Evolutionary conservation across 75 land plant genomes (phyloP).

Genomic region (Selaginella moellendorffii): DNA sequence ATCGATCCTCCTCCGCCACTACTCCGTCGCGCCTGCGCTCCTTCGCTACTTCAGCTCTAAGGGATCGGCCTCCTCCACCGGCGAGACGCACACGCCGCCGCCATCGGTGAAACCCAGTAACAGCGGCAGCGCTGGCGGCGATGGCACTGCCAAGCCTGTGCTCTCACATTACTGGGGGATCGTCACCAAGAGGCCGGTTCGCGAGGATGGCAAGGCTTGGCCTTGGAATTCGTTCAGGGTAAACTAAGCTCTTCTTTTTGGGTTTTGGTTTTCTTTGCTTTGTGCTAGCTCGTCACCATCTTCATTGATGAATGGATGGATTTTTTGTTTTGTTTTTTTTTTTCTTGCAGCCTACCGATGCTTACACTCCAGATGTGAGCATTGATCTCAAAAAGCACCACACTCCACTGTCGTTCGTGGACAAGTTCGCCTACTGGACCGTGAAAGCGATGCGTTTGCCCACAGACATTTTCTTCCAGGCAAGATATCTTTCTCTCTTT

Average conservation of each 20-base stretch:
- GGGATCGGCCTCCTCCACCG: no score
- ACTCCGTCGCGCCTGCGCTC: no score
- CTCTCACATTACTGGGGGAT: neutral
- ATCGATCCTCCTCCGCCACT: no score
- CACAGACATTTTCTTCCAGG: conserved; percentile 1
- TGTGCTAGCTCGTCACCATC: neutral
- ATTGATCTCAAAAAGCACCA: conserved; percentile 5
- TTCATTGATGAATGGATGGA: neutral
- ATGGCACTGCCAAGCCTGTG: neutral
- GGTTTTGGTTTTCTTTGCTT: neutral
- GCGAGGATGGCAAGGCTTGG: neutral
- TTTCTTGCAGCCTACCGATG: neutral
- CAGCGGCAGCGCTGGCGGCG: no score
- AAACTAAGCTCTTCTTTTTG: neutral
- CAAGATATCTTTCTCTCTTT: neutral
- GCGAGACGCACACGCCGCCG: no score
- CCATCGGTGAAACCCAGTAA: no score
- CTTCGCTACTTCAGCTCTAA: no score
- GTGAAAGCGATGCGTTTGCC: neutral
- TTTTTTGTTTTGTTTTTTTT: neutral
- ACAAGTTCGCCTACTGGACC: neutral
- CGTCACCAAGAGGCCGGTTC: neutral
- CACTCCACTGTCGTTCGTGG: neutral
- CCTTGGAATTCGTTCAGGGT: conserved; percentile 7
- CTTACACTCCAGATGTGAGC: neutral